These are phyloP conservation scores for Kokia cookei DNA, from an alignment of 441 rosid species.

Conservation along the genomic window DNA sequence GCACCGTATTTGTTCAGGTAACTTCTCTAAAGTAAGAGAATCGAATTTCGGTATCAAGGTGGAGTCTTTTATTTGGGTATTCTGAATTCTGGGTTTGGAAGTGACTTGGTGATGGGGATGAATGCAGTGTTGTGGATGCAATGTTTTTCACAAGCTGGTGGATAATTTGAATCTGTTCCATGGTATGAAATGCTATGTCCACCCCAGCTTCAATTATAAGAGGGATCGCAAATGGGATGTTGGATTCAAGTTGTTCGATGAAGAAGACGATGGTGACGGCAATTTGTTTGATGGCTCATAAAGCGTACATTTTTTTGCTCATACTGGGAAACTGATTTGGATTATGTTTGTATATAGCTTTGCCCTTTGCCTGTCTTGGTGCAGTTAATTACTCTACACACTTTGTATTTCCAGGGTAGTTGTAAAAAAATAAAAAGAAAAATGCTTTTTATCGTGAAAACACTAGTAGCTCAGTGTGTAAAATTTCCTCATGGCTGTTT, in stretches of 20 bases:
- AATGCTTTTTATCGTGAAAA: no score
- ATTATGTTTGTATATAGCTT: slow-evolving; percentile 21
- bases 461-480: no score
- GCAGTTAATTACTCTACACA: neutral
- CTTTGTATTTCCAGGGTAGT: no score
- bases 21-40: neutral
- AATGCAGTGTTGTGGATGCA: slow-evolving; percentile 86
- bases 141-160: slow-evolving; percentile 89
- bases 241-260: slow-evolving; percentile 54
- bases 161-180: slow-evolving; percentile 91
- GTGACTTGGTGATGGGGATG: neutral
- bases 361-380: neutral
- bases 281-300: slow-evolving; percentile 9
- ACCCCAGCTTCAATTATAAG: slow-evolving; percentile 50
- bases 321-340: neutral
- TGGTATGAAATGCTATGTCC: slow-evolving; percentile 83
- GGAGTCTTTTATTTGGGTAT: neutral
- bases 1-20: slow-evolving; percentile 85
- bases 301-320: slow-evolving; percentile 26
- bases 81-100: neutral
- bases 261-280: slow-evolving; percentile 31
- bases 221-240: slow-evolving; percentile 50
- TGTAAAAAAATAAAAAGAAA: no score
- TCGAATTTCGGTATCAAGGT: neutral
- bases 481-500: neutral